A percentile compares a stretch with the other conserved stretches of the same genome.
Conservation (phyloP, 805 yeast genomes). For the Henningerozyma blattae region DNA sequence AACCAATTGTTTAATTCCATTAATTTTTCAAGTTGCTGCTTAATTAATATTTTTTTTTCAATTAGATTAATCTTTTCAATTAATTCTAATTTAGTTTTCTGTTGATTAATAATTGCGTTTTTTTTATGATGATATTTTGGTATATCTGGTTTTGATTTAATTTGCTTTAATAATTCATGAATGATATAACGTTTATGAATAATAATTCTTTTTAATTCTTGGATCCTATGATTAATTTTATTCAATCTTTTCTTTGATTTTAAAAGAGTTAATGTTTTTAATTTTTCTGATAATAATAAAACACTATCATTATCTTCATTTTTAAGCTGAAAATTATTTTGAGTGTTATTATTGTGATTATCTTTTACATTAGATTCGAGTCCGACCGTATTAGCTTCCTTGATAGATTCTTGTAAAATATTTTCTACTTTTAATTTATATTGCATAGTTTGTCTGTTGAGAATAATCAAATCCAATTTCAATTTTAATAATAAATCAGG, state of each 20-base stretch:
- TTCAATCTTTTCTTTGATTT: conserved; percentile 10
- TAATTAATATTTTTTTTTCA: conserved; percentile 7
- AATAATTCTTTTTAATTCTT: conserved; percentile 3
- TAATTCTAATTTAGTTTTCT: not conserved
- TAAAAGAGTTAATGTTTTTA: conserved; percentile 8
- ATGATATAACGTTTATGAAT: not conserved
- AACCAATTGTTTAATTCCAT: conserved; percentile 11
- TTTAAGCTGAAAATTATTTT: not conserved
- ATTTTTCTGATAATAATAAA: conserved; percentile 6
- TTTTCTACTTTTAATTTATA: conserved; percentile 11
- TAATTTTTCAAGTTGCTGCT: conserved; percentile 4
- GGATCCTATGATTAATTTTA: conserved; percentile 7
- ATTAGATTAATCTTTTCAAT: conserved; percentile 2
- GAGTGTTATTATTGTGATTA: not conserved
- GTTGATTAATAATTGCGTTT: not conserved
- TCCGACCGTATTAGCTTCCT: no score
- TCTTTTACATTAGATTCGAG: no score
- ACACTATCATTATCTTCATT: conserved; percentile 2
- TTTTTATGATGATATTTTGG: conserved; percentile 3
- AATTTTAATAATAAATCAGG: conserved; percentile 13
- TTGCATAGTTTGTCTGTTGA: conserved; percentile 6
- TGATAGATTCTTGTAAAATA: conserved; percentile 9
- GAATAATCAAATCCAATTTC: conserved; percentile 8
- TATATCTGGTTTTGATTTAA: conserved; percentile 1
- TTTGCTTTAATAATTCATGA: not conserved